Conservation (phyloP, 805 yeast species). For the Myxozyma sirexii region DNA sequence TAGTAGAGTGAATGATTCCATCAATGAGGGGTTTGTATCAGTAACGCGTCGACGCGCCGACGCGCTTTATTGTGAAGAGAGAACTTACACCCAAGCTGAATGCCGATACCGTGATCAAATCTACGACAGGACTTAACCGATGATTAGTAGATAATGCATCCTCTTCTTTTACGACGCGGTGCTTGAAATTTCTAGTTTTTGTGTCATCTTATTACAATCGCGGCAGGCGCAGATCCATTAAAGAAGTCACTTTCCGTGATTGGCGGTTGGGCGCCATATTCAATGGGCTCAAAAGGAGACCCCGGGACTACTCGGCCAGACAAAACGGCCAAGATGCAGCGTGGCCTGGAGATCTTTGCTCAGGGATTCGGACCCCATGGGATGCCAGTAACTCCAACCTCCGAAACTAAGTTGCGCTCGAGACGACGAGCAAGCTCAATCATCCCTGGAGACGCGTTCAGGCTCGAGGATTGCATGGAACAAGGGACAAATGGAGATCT, state of each 20-base stretch:
- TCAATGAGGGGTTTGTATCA: background rate
- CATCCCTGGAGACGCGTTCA: slow-evolving; percentile 9
- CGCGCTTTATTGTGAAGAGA: too few relatives aligned
- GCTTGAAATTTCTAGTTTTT: too few relatives aligned
- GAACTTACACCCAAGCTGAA: background rate
- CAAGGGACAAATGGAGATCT: background rate
- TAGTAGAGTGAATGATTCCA: too few relatives aligned
- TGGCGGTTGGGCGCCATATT: background rate
- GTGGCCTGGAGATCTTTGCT: background rate
- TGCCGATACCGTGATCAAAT: too few relatives aligned
- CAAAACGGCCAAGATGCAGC: background rate
- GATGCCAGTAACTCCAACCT: background rate
- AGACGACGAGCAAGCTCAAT: background rate
- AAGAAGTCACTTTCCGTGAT: too few relatives aligned
- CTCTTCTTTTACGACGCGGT: too few relatives aligned
- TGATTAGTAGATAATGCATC: too few relatives aligned
- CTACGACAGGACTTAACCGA: too few relatives aligned
- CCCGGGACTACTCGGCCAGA: background rate
- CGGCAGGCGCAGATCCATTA: too few relatives aligned
- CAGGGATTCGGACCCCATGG: background rate
- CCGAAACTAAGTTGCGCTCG: background rate
- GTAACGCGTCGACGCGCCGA: slow-evolving; percentile 9
- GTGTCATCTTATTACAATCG: too few relatives aligned
- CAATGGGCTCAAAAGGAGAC: background rate
- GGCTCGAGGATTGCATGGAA: background rate